These are phyloP conservation scores for Aspergillus fischeri DNA, from an alignment of 2,329 filamentous ascomycete genomes.

Conservation along the genomic window DNA sequence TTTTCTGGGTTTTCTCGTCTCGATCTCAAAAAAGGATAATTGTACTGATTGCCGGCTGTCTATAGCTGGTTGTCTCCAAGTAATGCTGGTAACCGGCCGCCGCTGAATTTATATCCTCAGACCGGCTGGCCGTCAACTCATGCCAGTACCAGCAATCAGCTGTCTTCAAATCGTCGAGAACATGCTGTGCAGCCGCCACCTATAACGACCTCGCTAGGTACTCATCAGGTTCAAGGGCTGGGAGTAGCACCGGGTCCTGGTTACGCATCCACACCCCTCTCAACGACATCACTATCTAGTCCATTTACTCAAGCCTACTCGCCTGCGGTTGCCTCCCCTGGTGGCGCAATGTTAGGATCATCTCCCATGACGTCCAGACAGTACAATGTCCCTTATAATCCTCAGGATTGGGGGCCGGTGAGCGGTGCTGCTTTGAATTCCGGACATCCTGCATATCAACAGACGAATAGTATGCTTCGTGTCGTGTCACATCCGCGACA, in stretches of 20 bases:
- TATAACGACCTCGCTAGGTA: conserved; percentile 39
- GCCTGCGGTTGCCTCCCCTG: conserved; percentile 35
- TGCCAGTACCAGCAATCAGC: conserved; percentile 27
- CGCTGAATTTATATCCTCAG: conserved; percentile 24
- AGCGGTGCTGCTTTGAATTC: conserved; percentile 22
- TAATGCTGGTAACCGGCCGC: conserved; percentile 31
- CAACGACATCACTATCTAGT: conserved; percentile 42
- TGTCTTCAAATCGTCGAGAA: conserved; percentile 38
- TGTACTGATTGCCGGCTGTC: conserved; percentile 21
- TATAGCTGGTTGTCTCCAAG: conserved; percentile 31
- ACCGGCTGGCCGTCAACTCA: conserved; percentile 30
- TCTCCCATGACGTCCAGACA: conserved; percentile 44
- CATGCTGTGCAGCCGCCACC: conserved; percentile 41
- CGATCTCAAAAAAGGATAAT: conserved; percentile 2
- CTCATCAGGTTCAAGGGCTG: conserved; percentile 34
- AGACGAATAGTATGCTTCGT: conserved; percentile 26
- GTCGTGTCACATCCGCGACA: conserved; percentile 22
- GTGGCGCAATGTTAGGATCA: conserved; percentile 31
- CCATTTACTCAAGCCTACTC: conserved; percentile 40
- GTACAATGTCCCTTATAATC: conserved; percentile 46
- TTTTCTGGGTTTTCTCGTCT: not conserved
- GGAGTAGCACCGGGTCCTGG: conserved; percentile 24
- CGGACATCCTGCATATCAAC: conserved; percentile 26
- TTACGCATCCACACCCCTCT: conserved; percentile 36
- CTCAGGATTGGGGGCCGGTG: conserved; percentile 46